Base-by-base conservation (phyloP, 139 green algal genomes). In the Chlorella sorokiniana region DNA sequence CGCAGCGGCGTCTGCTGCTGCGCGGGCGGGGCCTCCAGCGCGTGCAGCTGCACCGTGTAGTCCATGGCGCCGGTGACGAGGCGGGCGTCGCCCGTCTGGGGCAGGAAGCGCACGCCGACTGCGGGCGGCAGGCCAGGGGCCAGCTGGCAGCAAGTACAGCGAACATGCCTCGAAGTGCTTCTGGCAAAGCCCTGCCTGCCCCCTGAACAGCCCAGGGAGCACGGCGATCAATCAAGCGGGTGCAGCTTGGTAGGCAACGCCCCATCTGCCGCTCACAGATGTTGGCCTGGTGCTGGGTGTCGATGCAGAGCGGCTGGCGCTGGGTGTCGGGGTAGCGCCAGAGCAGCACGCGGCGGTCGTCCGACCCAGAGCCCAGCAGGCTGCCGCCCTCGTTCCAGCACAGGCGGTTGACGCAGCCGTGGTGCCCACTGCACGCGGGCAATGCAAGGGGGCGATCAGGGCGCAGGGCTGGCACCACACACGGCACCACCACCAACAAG, bases 101-200 rank as follows among this genome's bases (percentile, higher is more conserved):
- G 94, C 81, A 98, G 86, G 84, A 97, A 95, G 20, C 86, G 64
- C 6, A 95, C 88, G 3, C 94, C 95, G 89, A 98, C 98, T 62
- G 56, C 56, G 56, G 16, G 48, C 48, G 48, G 48, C 48, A 56
- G 48, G 48, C 48, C 11, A 16, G 48, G 56, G 23, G n/a, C 6
- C 23, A 31, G 56, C 6, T 33, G n/a, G n/a, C n/a, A n/a, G n/a
- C n/a, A n/a, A n/a, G n/a, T n/a, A n/a, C n/a, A n/a, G n/a, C n/a
- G n/a, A n/a, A n/a, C n/a, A n/a, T n/a, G n/a, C n/a, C n/a, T n/a
- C n/a, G n/a, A n/a, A n/a, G n/a, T n/a, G n/a, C n/a, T n/a, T n/a
- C n/a, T n/a, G n/a, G n/a, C n/a, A n/a, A n/a, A n/a, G n/a, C n/a
- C n/a, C n/a, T n/a, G n/a, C n/a, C n/a, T n/a, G n/a, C n/a, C n/a